phyloP scores from a whole-genome alignment of 1,284 basidiomycete species.

The Filobasidium uniguttulatum region DNA sequence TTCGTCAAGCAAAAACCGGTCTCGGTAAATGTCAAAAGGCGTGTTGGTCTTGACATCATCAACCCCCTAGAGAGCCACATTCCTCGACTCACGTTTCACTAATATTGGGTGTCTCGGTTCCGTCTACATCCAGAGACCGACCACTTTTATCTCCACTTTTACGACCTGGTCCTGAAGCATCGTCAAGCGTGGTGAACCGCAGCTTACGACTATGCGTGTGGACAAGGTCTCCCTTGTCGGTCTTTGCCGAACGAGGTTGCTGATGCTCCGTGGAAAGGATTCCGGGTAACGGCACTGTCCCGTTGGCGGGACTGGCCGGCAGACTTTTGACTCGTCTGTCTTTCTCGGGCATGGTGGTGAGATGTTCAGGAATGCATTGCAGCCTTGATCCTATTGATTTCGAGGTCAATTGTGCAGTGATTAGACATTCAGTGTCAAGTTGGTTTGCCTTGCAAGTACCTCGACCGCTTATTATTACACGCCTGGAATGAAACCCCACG shows the following conservation, averaged over 20 bases:
- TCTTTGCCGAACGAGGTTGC: not conserved
- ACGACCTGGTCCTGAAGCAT: not conserved
- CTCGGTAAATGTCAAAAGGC: not conserved
- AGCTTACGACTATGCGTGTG: not conserved
- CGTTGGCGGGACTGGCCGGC: not conserved
- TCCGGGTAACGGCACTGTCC: not conserved
- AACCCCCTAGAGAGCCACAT: too few relatives aligned
- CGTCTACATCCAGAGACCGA: slow-evolving; percentile 2
- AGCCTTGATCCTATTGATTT: too few relatives aligned
- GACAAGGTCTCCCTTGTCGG: not conserved
- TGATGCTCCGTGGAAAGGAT: not conserved
- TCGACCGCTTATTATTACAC: too few relatives aligned
- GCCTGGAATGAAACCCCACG: too few relatives aligned
- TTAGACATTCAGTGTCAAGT: too few relatives aligned
- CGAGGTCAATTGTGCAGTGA: too few relatives aligned
- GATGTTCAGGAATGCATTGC: too few relatives aligned
- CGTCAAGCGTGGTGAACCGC: slow-evolving; percentile 4
- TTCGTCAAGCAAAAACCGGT: not conserved
- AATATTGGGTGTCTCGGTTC: slow-evolving; percentile 36
- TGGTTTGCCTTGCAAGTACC: too few relatives aligned
- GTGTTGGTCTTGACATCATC: not conserved
- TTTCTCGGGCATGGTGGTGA: not conserved
- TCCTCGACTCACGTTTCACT: slow-evolving; percentile 33
- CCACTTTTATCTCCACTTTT: not conserved
- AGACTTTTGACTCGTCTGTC: not conserved